Percentiles rank a stretch among this genome's conserved stretches.
Evolutionary conservation across 2,329 filamentous ascomycete genomes (phyloP).

Genomic region (Aspergillus ochraceoroseus): DNA sequence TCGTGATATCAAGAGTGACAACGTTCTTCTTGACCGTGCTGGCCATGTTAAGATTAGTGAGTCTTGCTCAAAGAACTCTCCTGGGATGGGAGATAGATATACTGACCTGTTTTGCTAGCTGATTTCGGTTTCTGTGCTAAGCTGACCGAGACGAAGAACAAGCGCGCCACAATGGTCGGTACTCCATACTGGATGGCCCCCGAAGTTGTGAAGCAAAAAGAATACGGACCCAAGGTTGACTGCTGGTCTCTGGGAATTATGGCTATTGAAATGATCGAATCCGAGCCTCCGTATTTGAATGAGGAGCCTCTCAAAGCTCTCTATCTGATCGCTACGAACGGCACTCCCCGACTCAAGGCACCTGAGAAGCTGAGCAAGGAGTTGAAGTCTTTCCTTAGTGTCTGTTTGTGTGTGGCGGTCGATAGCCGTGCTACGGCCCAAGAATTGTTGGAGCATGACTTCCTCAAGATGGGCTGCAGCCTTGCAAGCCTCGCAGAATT

Average conservation of each 20-base stretch:
- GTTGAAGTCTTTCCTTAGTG: slow-evolving; percentile 91
- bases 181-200: slow-evolving; percentile 99
- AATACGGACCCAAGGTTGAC: slow-evolving; percentile 96
- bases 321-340: slow-evolving; percentile 96
- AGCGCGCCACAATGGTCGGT: slow-evolving; percentile 98
- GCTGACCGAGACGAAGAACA: slow-evolving; percentile 91
- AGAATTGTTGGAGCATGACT: slow-evolving; percentile 87
- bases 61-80: slow-evolving; percentile 46
- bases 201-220: slow-evolving; percentile 98
- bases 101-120: slow-evolving; percentile 53
- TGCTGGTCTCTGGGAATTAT: slow-evolving; percentile 99
- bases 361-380: slow-evolving; percentile 97
- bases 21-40: slow-evolving; percentile 86
- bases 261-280: slow-evolving; percentile 99
- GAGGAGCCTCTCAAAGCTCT: slow-evolving; percentile 96
- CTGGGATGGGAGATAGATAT: too few species aligned
- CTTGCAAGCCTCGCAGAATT: slow-evolving; percentile 78
- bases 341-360: slow-evolving; percentile 94
- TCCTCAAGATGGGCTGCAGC: slow-evolving; percentile 85
- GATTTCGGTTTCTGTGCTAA: slow-evolving; percentile 99
- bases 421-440: slow-evolving; percentile 87
- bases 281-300: slow-evolving; percentile 94
- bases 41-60: slow-evolving; percentile 97
- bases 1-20: slow-evolving; percentile 98
- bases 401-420: slow-evolving; percentile 94